Percentiles rank a stretch among this genome's conserved stretches.
Conservation (phyloP, 345 rosid species). For the Salix dunnii region DNA sequence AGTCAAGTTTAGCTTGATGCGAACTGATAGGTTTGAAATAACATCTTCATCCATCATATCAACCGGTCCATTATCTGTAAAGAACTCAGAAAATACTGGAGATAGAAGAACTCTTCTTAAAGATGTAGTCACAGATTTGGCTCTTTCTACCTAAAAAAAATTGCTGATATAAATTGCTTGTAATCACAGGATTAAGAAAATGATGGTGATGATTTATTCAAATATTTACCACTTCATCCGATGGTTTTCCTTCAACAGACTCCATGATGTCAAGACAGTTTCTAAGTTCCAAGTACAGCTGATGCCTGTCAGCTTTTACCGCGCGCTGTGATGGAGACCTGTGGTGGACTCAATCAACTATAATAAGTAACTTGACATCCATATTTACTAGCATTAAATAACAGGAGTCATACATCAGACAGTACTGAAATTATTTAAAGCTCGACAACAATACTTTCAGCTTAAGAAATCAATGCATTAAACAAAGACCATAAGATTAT, state of each 20-base stretch:
- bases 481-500: not conserved
- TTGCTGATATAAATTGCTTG: conserved; percentile 28
- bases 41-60: conserved; percentile 98
- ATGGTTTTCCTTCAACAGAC: conserved; percentile 62
- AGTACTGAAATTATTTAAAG: not conserved
- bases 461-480: not conserved
- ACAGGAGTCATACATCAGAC: not conserved
- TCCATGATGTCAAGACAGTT: conserved; percentile 67
- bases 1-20: conserved; percentile 73
- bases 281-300: conserved; percentile 56
- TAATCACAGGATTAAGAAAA: not conserved
- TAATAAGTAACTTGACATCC: not conserved
- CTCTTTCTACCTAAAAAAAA: conserved; percentile 72
- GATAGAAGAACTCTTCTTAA: conserved; percentile 80
- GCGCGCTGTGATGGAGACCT: conserved; percentile 43
- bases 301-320: conserved; percentile 64
- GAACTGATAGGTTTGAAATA: conserved; percentile 71
- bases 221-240: conserved; percentile 68
- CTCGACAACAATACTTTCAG: not conserved
- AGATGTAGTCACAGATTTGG: conserved; percentile 68
- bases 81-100: conserved; percentile 81
- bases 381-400: conserved; percentile 3
- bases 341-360: conserved; percentile 14
- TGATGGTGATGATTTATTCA: not conserved
- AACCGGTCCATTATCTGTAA: conserved; percentile 63